Evolutionary conservation across 2,329 filamentous ascomycete genomes (phyloP), one percentile per base, ranked within the genome.

Genomic region (Fusarium luffae): DNA sequence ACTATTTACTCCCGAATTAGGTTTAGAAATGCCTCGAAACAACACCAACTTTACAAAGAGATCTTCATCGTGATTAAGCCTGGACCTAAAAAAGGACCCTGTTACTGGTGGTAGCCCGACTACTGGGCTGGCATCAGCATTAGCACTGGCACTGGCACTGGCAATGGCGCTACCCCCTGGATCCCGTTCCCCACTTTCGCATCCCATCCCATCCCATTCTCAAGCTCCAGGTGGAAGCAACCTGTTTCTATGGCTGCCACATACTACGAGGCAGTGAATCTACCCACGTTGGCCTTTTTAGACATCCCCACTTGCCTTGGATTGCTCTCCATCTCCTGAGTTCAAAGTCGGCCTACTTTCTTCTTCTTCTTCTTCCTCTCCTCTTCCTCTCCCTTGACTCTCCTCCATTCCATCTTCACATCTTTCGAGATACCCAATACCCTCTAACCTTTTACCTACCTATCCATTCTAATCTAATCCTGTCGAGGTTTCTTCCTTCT

Each of bases 281-380:
- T 72, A 70, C 73, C 74, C 74, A 76, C 72, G 74, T 70, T 76
- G 72, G 69, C 74, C 72, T 75, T 71, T 70, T 66, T 66, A 66
- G 63, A 64, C 58, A 69, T 71, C 70, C 66, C 68, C 70, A 66
- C 68, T 71, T 68, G 43, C 67, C 48, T 55, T 56, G 62, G 21
- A 50, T 57, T 48, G 41, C 41, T 57, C 42, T 34, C 54, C 68
- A 56, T 68, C 73, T 72, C 73, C 71, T 75, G 61, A 73, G 69
- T 60, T 60, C 68, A 65, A 68, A 63, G 54, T 66, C 61, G 56
- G 55, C 42, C 67, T 58, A n/a, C 34, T 37, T 37, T 37, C 34
- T 37, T 37, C 34, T n/a, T 49, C 70, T 51, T 55, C 54, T 61
- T 46, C 47, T 34, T 61, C 47, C 64, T 44, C 48, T 58, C 30